Evolutionary conservation across 805 yeast genomes (phyloP).

Genomic region (Danielozyma ontarioensis): DNA sequence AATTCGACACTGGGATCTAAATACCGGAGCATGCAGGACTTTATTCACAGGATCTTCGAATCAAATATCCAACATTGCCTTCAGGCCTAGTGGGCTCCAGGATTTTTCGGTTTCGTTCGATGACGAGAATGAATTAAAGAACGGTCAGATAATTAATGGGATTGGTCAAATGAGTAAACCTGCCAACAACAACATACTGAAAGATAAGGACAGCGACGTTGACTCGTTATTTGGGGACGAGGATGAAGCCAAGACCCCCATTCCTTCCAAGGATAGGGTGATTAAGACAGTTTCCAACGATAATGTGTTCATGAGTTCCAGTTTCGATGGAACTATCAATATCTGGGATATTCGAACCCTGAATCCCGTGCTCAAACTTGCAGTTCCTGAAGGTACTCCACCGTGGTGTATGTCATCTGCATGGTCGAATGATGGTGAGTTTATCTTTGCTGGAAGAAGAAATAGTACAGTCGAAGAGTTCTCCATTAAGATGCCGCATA

Average conservation of each 20-base stretch:
- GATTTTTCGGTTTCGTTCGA: conserved; percentile 33
- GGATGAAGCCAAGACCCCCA: conserved; percentile 35
- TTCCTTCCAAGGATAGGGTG: conserved; percentile 8
- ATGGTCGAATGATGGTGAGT: conserved; percentile 84
- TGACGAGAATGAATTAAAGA: conserved; percentile 1
- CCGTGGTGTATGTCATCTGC: conserved; percentile 93
- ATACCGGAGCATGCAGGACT: conserved; percentile 54
- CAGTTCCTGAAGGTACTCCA: conserved; percentile 63
- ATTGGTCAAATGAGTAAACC: conserved; percentile 6
- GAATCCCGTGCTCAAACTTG: conserved; percentile 41
- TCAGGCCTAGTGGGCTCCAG: conserved; percentile 54
- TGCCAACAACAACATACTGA: conserved; percentile 14
- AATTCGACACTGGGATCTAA: conserved; percentile 79
- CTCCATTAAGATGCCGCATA: conserved; percentile 54
- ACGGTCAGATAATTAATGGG: conserved; percentile 5
- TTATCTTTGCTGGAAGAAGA: conserved; percentile 79
- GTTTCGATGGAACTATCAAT: conserved; percentile 75
- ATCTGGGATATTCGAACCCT: conserved; percentile 75
- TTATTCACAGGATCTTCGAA: conserved; percentile 59
- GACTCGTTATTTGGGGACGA: conserved; percentile 46
- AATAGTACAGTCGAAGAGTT: conserved; percentile 81
- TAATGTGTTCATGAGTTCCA: conserved; percentile 66
- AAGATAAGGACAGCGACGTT: conserved; percentile 28
- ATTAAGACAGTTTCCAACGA: conserved; percentile 29
- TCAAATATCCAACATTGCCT: conserved; percentile 72